Evolutionary conservation across 2,329 filamentous ascomycete species (phyloP).

Genomic region (Elsinoe necatrix): DNA sequence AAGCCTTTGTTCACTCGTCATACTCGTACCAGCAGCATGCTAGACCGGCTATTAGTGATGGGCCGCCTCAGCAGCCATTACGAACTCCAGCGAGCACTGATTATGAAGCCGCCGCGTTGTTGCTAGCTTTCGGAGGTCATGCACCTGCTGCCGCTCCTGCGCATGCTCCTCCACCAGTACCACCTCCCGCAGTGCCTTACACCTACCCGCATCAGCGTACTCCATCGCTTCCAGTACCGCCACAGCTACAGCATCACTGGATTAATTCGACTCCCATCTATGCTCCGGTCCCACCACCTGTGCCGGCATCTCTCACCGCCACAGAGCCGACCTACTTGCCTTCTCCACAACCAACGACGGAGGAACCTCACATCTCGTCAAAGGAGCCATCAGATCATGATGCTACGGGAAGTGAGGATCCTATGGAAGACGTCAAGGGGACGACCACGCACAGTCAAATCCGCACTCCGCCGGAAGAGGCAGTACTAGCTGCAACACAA

Average conservation of each 20-base stretch:
- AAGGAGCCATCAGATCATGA: background rate
- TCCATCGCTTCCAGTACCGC: constrained; percentile 6
- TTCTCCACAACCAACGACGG: constrained; percentile 3
- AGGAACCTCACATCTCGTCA: constrained; percentile 2
- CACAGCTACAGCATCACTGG: constrained; percentile 16
- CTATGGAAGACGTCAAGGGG: background rate
- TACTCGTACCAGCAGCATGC: constrained; percentile 31
- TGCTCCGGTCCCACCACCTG: background rate
- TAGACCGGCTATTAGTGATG: constrained; percentile 42
- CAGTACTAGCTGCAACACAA: background rate
- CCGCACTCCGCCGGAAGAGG: constrained; percentile 20
- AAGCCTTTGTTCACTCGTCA: constrained; percentile 33
- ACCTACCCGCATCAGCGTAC: background rate
- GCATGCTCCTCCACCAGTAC: constrained; percentile 2
- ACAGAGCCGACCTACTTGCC: constrained; percentile 4
- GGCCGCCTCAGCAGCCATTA: constrained; percentile 21
- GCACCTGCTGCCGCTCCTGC: constrained; percentile 2
- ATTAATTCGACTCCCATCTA: background rate
- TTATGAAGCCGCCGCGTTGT: constrained; percentile 39
- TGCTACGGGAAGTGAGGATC: background rate
- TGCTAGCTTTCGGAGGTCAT: constrained; percentile 34
- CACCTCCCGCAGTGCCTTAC: background rate
- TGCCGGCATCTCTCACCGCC: background rate
- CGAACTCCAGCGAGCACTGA: constrained; percentile 22
- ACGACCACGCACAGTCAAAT: constrained; percentile 12